Percentiles rank a stretch among this genome's conserved stretches.
phyloP scores from a whole-genome alignment of 1,284 basidiomycete species.

The Mycosarcoma mackinlayi region DNA sequence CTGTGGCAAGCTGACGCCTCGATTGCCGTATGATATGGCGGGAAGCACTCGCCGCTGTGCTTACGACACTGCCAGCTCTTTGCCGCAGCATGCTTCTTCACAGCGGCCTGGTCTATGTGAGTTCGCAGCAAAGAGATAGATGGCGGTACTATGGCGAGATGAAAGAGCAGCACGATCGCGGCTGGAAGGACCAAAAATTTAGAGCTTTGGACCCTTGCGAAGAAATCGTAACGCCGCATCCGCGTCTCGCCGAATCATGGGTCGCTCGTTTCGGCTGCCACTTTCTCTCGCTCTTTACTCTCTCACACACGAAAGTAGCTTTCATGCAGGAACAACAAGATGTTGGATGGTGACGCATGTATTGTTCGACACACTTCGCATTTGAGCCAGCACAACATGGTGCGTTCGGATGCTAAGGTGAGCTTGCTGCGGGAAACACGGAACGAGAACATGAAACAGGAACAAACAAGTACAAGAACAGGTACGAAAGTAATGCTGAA shows the following conservation, averaged over 20 bases:
- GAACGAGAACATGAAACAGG: neutral
- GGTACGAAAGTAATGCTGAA: neutral
- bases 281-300: no score
- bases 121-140: neutral
- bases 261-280: no score
- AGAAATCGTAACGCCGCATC: neutral
- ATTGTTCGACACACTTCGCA: slow-evolving; percentile 25
- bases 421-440: slow-evolving; percentile 5
- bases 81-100: slow-evolving; percentile 7
- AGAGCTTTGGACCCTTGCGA: slow-evolving; percentile 11
- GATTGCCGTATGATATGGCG: slow-evolving; percentile 1
- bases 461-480: neutral
- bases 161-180: neutral
- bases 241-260: slow-evolving; percentile 1
- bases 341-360: no score
- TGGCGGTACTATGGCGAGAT: neutral
- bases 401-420: slow-evolving; percentile 4
- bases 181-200: neutral
- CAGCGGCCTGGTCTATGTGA: no score
- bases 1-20: slow-evolving; percentile 16
- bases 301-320: no score
- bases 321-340: no score
- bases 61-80: neutral
- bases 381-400: neutral
- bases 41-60: neutral